Evolutionary conservation across 2,329 filamentous ascomycete genomes (phyloP).

Genomic region (Neobulgaria alba): DNA sequence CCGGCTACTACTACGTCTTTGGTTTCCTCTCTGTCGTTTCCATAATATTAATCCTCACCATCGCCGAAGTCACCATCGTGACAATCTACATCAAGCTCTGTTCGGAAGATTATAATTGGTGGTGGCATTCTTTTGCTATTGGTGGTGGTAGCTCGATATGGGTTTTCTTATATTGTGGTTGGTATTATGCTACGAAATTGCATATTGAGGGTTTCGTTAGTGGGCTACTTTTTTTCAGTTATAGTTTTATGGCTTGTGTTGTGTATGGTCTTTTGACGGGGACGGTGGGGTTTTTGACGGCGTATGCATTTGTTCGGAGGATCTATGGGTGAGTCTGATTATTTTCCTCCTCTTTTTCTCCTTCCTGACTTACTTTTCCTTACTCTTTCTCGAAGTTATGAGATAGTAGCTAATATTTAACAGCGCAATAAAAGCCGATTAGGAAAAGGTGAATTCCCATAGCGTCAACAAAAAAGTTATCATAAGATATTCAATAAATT

Average conservation of each 20-base stretch:
- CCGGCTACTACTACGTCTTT: constrained; percentile 86
- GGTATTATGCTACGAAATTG: constrained; percentile 75
- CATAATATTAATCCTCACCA: constrained; percentile 62
- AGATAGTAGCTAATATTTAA: constrained; percentile 3
- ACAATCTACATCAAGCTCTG: constrained; percentile 77
- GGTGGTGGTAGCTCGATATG: constrained; percentile 70
- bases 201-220: constrained; percentile 75
- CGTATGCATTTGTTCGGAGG: constrained; percentile 73
- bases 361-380: neutral
- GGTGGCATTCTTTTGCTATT: constrained; percentile 81
- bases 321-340: constrained; percentile 63
- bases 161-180: constrained; percentile 75
- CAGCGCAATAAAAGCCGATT: constrained; percentile 21
- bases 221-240: constrained; percentile 74
- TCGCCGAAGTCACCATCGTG: constrained; percentile 77
- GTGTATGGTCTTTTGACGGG: constrained; percentile 76
- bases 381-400: neutral
- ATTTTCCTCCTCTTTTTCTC: neutral
- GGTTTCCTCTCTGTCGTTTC: constrained; percentile 73
- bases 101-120: constrained; percentile 83
- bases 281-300: constrained; percentile 75
- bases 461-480: too few relatives aligned
- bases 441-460: too few relatives aligned
- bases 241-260: constrained; percentile 72
- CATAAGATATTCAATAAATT: too few relatives aligned